These are phyloP conservation scores for Carpediemonas membranifera DNA, from an alignment of 78 protist genomes.

Conservation along the genomic window DNA sequence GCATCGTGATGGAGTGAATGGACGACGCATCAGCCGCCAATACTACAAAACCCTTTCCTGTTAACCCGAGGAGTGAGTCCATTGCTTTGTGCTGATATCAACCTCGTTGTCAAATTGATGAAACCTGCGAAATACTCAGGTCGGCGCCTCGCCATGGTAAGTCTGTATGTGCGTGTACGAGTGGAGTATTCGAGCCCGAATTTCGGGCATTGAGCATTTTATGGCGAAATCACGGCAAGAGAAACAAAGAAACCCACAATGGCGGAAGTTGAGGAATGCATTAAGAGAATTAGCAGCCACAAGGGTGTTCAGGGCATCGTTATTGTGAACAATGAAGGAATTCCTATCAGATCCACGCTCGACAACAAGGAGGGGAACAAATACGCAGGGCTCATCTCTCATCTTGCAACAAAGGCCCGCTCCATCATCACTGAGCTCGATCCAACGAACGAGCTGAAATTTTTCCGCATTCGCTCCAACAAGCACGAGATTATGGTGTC, in stretches of 20 bases:
- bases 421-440: slow-evolving; percentile 55
- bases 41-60: slow-evolving; percentile 33
- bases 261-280: slow-evolving; percentile 73
- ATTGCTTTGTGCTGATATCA: too few relatives aligned
- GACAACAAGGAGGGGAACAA: slow-evolving; percentile 26
- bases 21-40: slow-evolving; percentile 20
- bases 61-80: slow-evolving; percentile 30
- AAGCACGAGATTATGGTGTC: slow-evolving; percentile 69
- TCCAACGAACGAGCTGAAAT: slow-evolving; percentile 20
- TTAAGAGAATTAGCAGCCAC: slow-evolving; percentile 52
- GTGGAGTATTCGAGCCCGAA: too few relatives aligned
- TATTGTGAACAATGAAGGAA: slow-evolving; percentile 47
- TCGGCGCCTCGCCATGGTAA: too few relatives aligned
- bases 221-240: too few relatives aligned
- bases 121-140: too few relatives aligned
- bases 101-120: too few relatives aligned
- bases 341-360: slow-evolving; percentile 47
- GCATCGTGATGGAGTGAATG: slow-evolving; percentile 17
- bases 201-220: too few relatives aligned
- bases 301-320: slow-evolving; percentile 59
- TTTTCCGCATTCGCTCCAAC: slow-evolving; percentile 24
- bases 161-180: too few relatives aligned
- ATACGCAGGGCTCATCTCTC: slow-evolving; percentile 48
- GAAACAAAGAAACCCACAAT: too few relatives aligned
- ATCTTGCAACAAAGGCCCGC: slow-evolving; percentile 45